A percentile compares a stretch with the other conserved stretches of the same genome.
phyloP scores from a whole-genome alignment of 805 yeast species.

The Candida michaelii region DNA sequence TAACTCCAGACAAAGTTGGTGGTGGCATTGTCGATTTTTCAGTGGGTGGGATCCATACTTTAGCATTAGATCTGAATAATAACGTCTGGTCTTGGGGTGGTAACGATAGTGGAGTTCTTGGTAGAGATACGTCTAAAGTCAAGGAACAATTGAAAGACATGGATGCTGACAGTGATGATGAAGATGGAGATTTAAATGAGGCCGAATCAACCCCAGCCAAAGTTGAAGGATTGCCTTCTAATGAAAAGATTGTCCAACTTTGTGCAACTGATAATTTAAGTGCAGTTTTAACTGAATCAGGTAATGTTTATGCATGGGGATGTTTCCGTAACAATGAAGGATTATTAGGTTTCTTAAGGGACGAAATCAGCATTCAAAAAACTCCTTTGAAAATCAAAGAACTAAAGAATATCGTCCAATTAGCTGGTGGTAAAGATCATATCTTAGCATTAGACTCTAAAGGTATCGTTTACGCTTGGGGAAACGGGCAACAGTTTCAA shows the following conservation, averaged over 20 bases:
- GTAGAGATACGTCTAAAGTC: constrained; percentile 71
- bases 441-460: constrained; percentile 75
- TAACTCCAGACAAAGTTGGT: constrained; percentile 46
- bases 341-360: constrained; percentile 72
- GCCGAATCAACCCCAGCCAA: constrained; percentile 84
- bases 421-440: constrained; percentile 94
- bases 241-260: constrained; percentile 63
- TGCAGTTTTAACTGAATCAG: constrained; percentile 73
- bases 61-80: constrained; percentile 76
- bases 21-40: constrained; percentile 71
- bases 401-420: constrained; percentile 68
- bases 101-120: constrained; percentile 88
- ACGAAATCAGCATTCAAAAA: constrained; percentile 57
- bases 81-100: constrained; percentile 98
- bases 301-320: constrained; percentile 97
- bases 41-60: constrained; percentile 93
- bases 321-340: constrained; percentile 95
- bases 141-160: constrained; percentile 67
- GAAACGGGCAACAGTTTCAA: constrained; percentile 92
- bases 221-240: constrained; percentile 64
- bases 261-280: constrained; percentile 93
- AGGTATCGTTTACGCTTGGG: constrained; percentile 96
- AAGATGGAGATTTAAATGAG: constrained; percentile 85
- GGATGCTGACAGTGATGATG: constrained; percentile 53
- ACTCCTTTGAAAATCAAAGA: constrained; percentile 64